Conservation (phyloP, 768 basidiomycete genomes). For the Agaricus bisporus region DNA sequence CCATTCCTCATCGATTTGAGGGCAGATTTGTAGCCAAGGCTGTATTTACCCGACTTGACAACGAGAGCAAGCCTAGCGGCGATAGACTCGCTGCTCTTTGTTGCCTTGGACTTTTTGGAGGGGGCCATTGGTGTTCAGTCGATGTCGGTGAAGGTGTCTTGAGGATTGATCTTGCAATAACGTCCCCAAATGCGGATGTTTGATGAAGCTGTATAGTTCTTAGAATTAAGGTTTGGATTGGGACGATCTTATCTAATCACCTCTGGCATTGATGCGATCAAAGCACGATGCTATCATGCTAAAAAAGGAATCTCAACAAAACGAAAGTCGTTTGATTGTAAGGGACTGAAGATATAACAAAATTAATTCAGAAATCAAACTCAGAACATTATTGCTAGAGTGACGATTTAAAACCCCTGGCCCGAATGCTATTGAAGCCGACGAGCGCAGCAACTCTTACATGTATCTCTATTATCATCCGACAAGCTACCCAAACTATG, state of each 20-base stretch:
- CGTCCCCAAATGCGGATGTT: background rate
- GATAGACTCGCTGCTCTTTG: constrained; percentile 93
- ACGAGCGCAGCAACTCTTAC: too few species aligned
- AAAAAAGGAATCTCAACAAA: too few species aligned
- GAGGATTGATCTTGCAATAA: constrained; percentile 6
- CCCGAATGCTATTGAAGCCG: too few species aligned
- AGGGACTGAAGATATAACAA: too few species aligned
- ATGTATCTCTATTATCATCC: too few species aligned
- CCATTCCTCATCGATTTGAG: constrained; percentile 97
- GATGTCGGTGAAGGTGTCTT: constrained; percentile 17
- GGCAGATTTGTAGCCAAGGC: constrained; percentile 95
- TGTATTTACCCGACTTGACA: constrained; percentile 98
- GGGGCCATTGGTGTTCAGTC: constrained; percentile 69
- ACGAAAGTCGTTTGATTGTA: too few species aligned
- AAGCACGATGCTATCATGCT: background rate
- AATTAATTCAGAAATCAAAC: too few species aligned
- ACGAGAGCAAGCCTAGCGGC: constrained; percentile 89
- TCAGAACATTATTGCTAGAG: too few species aligned
- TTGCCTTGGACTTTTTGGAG: constrained; percentile 90
- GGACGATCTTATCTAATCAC: background rate
- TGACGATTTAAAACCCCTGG: too few species aligned
- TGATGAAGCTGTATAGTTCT: constrained; percentile 26
- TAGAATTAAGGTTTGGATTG: constrained; percentile 17
- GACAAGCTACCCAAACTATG: too few species aligned
- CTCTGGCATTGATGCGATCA: background rate